Percentiles rank a stretch among this genome's conserved stretches.
phyloP scores from a whole-genome alignment of 2,329 filamentous ascomycete species.

The Plectosphaerella cucumerina region DNA sequence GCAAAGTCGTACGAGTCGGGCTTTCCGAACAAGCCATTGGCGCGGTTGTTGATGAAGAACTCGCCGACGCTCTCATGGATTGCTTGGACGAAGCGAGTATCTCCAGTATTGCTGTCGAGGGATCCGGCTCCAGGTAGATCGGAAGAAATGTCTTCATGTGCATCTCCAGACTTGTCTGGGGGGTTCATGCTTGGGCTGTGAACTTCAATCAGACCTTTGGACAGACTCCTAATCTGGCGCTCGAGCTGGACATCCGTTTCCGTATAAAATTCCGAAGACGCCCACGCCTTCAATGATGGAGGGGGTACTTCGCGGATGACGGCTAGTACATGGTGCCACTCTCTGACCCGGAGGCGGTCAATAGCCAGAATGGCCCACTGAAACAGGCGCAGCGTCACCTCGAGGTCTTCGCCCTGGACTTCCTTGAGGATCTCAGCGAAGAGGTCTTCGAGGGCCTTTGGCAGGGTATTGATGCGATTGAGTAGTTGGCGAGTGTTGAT shows the following conservation, averaged over 20 bases:
- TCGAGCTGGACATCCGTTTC: constrained; percentile 7
- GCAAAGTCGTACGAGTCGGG: not conserved
- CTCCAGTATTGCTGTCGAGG: not conserved
- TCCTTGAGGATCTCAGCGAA: not conserved
- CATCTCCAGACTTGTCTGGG: not conserved
- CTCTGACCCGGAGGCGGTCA: constrained; percentile 6
- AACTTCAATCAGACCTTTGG: constrained; percentile 9
- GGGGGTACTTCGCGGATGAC: constrained; percentile 3
- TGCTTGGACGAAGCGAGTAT: not conserved
- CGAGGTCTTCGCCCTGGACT: not conserved
- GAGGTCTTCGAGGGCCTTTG: not conserved
- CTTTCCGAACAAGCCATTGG: not conserved
- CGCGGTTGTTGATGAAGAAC: not conserved
- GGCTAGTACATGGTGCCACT: constrained; percentile 14
- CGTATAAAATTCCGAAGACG: constrained; percentile 3
- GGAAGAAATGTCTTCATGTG: not conserved
- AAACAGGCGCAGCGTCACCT: constrained; percentile 3
- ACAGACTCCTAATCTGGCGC: constrained; percentile 5
- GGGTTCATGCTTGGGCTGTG: no score
- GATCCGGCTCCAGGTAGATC: not conserved
- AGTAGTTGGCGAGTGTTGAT: not conserved
- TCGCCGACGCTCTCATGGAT: not conserved
- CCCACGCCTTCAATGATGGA: constrained; percentile 7
- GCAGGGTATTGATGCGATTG: not conserved
- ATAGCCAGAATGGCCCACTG: constrained; percentile 9